phyloP scores from a whole-genome alignment of 441 rosid genomes.

The Pelargonium cotyledonis region DNA sequence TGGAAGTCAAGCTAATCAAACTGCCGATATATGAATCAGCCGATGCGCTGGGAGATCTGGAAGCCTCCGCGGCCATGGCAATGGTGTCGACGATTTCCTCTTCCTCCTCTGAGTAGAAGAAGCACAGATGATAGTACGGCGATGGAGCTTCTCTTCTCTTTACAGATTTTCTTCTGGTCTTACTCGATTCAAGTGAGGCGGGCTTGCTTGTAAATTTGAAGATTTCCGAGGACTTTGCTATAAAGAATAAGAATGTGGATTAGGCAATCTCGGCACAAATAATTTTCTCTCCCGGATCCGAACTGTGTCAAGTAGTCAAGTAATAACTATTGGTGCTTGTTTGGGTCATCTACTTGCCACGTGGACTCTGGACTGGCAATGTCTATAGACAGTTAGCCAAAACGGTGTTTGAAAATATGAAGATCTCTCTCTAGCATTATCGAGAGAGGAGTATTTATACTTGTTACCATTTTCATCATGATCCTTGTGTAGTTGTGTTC shows the following conservation, averaged over 20 bases:
- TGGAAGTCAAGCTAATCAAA: slow-evolving; percentile 35
- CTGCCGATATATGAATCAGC: slow-evolving; percentile 39
- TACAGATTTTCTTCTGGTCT: not conserved
- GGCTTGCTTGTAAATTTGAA: not conserved
- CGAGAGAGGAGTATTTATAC: too few relatives aligned
- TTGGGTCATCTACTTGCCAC: not conserved
- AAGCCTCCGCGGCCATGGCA: slow-evolving; percentile 6
- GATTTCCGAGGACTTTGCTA: not conserved
- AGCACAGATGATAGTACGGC: not conserved
- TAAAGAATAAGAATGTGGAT: not conserved
- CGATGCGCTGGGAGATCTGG: slow-evolving; percentile 9
- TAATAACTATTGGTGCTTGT: too few relatives aligned
- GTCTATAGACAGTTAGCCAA: too few relatives aligned
- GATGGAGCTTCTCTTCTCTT: not conserved
- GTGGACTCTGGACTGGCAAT: too few relatives aligned
- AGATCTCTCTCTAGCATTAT: too few relatives aligned
- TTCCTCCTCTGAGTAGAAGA: not conserved
- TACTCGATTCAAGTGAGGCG: not conserved
- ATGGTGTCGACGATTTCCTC: not conserved
- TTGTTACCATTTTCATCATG: too few relatives aligned
- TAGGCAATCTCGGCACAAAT: not conserved
- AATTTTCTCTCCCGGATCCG: too few relatives aligned
- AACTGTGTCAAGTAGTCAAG: too few relatives aligned
- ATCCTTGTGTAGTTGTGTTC: too few relatives aligned
- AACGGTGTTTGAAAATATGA: too few relatives aligned